Conservation (phyloP, 495 filamentous ascomycete species). For the Lasiosphaeris hirsuta region DNA sequence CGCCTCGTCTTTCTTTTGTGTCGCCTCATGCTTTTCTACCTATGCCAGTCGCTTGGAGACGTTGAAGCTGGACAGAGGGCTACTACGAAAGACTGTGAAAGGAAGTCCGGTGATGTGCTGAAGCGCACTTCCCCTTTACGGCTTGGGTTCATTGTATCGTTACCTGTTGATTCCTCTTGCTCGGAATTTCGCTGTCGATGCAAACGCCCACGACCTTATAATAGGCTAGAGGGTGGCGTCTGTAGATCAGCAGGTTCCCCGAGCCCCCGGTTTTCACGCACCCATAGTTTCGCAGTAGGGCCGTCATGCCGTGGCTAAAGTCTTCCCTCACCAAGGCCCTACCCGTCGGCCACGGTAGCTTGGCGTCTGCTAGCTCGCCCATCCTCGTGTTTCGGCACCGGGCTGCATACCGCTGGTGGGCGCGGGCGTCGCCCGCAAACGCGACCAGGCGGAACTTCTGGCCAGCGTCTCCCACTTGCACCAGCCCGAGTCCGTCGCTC, state of each 20-base stretch:
- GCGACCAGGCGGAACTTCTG: constrained; percentile 22
- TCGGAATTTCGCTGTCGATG: too few species aligned
- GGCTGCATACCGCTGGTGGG: constrained; percentile 13
- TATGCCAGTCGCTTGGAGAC: too few species aligned
- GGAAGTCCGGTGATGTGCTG: too few species aligned
- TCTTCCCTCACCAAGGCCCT: constrained; percentile 23
- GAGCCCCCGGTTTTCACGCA: constrained; percentile 22
- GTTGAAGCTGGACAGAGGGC: too few species aligned
- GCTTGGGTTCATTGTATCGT: too few species aligned
- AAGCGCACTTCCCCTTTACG: too few species aligned
- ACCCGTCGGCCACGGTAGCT: constrained; percentile 8
- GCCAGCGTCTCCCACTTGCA: constrained; percentile 24
- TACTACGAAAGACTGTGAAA: too few species aligned
- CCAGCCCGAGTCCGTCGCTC: constrained; percentile 23
- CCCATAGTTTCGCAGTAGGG: constrained; percentile 25
- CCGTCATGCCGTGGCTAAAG: constrained; percentile 16
- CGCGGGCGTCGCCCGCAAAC: constrained; percentile 19
- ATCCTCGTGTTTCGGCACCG: constrained; percentile 12
- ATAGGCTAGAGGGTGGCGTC: constrained; percentile 15
- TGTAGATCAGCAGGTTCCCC: constrained; percentile 25
- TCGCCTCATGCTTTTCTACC: too few species aligned
- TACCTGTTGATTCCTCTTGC: too few species aligned
- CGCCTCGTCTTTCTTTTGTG: too few species aligned
- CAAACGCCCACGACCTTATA: constrained; percentile 25
- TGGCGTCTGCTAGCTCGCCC: neutral